phyloP scores from a whole-genome alignment of 2,329 filamentous ascomycete species.

The Colletotrichum tropicale region DNA sequence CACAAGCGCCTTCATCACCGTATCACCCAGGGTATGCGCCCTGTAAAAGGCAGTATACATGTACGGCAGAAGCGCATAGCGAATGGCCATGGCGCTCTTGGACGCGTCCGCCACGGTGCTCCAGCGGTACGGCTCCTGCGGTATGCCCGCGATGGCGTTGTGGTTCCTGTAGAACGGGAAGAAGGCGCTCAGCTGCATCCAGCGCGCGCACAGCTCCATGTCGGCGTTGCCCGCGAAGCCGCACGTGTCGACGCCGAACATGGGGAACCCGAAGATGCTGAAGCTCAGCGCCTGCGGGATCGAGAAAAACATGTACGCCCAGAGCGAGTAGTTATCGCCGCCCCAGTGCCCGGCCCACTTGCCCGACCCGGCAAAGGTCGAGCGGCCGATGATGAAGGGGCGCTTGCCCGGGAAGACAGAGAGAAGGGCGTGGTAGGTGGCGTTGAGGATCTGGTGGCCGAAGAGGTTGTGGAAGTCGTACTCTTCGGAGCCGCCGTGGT shows the following conservation, averaged over 20 bases:
- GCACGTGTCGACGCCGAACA: slow-evolving; percentile 76
- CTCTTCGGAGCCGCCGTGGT: slow-evolving; percentile 73
- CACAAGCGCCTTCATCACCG: slow-evolving; percentile 73
- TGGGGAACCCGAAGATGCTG: slow-evolving; percentile 73
- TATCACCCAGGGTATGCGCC: slow-evolving; percentile 68
- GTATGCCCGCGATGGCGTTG: slow-evolving; percentile 63
- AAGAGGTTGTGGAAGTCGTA: slow-evolving; percentile 87
- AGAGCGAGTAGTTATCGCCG: slow-evolving; percentile 74
- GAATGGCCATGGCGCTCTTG: slow-evolving; percentile 70
- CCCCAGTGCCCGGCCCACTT: slow-evolving; percentile 84
- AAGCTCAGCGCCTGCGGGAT: slow-evolving; percentile 82
- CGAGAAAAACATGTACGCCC: slow-evolving; percentile 76
- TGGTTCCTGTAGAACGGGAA: slow-evolving; percentile 83
- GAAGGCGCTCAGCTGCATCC: slow-evolving; percentile 77
- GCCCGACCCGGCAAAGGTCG: slow-evolving; percentile 79
- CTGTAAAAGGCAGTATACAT: slow-evolving; percentile 76
- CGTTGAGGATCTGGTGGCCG: slow-evolving; percentile 76
- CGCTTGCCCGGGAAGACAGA: slow-evolving; percentile 69
- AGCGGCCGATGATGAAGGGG: slow-evolving; percentile 84
- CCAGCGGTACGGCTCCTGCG: slow-evolving; percentile 78
- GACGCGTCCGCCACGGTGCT: slow-evolving; percentile 66
- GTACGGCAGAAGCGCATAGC: slow-evolving; percentile 75
- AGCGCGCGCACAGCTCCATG: slow-evolving; percentile 74
- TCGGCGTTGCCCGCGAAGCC: slow-evolving; percentile 73
- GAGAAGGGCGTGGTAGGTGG: slow-evolving; percentile 75